phyloP scores from a whole-genome alignment of 805 yeast species.

The Cyberlindnera meyerae region DNA sequence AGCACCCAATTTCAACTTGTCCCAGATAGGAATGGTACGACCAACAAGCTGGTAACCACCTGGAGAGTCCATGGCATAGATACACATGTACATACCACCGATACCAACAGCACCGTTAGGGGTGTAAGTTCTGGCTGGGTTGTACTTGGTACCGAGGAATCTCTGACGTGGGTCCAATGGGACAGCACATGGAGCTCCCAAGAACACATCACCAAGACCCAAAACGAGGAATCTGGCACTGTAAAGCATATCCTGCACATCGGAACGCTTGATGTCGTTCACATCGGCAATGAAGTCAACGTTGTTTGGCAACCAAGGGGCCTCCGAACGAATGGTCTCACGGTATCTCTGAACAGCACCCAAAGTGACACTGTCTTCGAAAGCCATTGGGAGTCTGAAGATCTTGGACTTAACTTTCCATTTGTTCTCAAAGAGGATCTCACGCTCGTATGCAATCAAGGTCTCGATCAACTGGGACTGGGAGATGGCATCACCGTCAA shows the following conservation, averaged over 20 bases:
- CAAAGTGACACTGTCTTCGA: conserved; percentile 85
- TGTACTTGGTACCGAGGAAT: conserved; percentile 86
- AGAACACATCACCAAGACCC: conserved; percentile 94
- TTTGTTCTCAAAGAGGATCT: conserved; percentile 64
- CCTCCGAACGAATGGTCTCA: conserved; percentile 88
- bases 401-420: conserved; percentile 87
- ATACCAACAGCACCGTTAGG: conserved; percentile 97
- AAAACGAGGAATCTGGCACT: conserved; percentile 86
- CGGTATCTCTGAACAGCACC: conserved; percentile 87
- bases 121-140: conserved; percentile 93
- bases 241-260: conserved; percentile 79
- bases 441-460: conserved; percentile 69
- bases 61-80: conserved; percentile 91
- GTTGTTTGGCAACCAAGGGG: conserved; percentile 98
- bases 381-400: conserved; percentile 89
- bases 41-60: conserved; percentile 98
- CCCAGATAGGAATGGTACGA: conserved; percentile 97
- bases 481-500: conserved; percentile 53
- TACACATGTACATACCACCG: conserved; percentile 99
- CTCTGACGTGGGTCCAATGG: conserved; percentile 97
- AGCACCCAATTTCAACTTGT: conserved; percentile 73
- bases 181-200: conserved; percentile 98
- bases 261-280: conserved; percentile 72
- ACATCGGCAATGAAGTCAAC: conserved; percentile 92
- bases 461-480: conserved; percentile 61